Evolutionary conservation across 495 filamentous ascomycete species (phyloP), one percentile per base, ranked within the genome.

Genomic region (Penicillium flavigenum): DNA sequence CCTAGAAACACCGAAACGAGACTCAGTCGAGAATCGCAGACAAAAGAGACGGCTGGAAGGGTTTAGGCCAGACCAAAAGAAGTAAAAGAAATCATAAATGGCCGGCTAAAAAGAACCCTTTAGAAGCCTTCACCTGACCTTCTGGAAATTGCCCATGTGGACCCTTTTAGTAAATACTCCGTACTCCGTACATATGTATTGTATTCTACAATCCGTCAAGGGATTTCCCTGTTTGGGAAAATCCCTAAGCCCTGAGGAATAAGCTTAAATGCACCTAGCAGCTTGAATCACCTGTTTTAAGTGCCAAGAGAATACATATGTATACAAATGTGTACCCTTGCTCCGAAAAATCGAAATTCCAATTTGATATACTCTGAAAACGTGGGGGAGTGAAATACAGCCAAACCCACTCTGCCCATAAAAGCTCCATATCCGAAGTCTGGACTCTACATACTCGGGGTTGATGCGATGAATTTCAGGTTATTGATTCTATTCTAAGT

Each of bases 401-500:
- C 43, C 20, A 11, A 53, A 43, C 22, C 51, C 51, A 53, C 36
- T 43, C 31, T 39, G 39, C 38, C 51, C 51, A 53, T 52, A 26
- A 52, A 52, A 32, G 32, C 36, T 19, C 54, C 54, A 57, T 49
- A n/a, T 26, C 4, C 32, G 43, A 47, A 57, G 54, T 50, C n/a
- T 41, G 8, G 29, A 32, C 19, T 45, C 24, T 32, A 27, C 26
- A 10, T 22, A 10, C 32, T 54, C 51, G 51, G 51, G 45, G 39
- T 45, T 54, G 51, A 36, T 54, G 51, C 39, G 51, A 52, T 4
- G n/a, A 51, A 19, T 20, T 12, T 16, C 14, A 5, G 34, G 24
- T 5, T 7, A 7, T 50, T 34, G 31, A 34, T 34, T n/a, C n/a
- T 39, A 17, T 39, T 39, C 17, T 10, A n/a, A 14, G 22, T 12